phyloP scores from a whole-genome alignment of 805 yeast genomes.

The Ogataea dorogensis region DNA sequence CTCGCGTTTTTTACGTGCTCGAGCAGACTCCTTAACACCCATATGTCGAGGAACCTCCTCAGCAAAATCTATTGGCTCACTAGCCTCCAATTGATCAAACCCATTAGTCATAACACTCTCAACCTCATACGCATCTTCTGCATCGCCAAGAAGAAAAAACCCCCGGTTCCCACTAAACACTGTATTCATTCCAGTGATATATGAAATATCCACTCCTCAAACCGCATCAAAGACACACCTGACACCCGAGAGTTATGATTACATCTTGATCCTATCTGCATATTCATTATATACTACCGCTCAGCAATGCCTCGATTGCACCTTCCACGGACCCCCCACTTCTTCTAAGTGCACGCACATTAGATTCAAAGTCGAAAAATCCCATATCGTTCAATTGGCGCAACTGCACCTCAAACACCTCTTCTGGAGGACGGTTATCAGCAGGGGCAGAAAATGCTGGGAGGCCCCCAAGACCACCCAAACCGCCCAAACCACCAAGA shows the following conservation, averaged over 20 bases:
- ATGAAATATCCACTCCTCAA: constrained; percentile 3
- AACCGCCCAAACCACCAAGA: constrained; percentile 28
- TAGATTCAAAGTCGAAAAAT: constrained; percentile 87
- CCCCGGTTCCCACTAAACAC: constrained; percentile 27
- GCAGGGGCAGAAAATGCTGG: constrained; percentile 58
- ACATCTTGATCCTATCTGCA: neutral
- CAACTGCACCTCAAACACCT: constrained; percentile 66
- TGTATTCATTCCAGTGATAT: constrained; percentile 11
- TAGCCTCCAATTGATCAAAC: constrained; percentile 43
- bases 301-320: constrained; percentile 83
- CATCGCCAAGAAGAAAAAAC: constrained; percentile 15
- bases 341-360: constrained; percentile 88
- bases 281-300: constrained; percentile 45
- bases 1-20: constrained; percentile 16
- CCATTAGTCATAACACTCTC: constrained; percentile 36
- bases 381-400: constrained; percentile 82
- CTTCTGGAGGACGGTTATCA: constrained; percentile 78
- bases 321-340: constrained; percentile 98
- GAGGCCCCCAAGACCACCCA: constrained; percentile 41
- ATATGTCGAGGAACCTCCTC: constrained; percentile 6
- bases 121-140: constrained; percentile 14
- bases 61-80: constrained; percentile 8
- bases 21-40: constrained; percentile 11
- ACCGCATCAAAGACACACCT: constrained; percentile 2
- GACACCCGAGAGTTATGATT: neutral